A percentile compares a stretch with the other conserved stretches of the same genome.
Conservation (phyloP, 345 rosid species). For the Orychophragmus violaceus region DNA sequence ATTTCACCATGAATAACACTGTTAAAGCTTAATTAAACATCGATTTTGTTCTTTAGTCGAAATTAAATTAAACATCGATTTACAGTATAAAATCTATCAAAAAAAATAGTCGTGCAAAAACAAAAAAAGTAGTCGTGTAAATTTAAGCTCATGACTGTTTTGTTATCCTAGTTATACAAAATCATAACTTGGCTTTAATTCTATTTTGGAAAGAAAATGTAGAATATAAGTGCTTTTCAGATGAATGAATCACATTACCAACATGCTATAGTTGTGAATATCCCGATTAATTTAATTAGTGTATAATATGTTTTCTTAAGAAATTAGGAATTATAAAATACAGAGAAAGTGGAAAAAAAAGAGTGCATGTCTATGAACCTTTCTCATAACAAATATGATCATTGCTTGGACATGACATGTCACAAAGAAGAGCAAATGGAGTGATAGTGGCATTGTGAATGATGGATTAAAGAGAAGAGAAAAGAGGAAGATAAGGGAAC, state of each 20-base stretch:
- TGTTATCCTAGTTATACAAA: not conserved
- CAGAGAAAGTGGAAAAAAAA: slow-evolving; percentile 20
- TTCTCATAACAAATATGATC: slow-evolving; percentile 20
- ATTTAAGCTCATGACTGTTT: not conserved
- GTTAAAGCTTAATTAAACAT: too few relatives aligned
- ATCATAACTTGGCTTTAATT: not conserved
- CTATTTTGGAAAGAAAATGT: not conserved
- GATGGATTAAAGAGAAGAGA: slow-evolving; percentile 21
- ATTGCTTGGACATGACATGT: slow-evolving; percentile 27
- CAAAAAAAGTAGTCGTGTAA: not conserved
- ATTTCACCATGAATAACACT: too few relatives aligned
- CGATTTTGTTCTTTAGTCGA: too few relatives aligned
- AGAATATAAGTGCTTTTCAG: not conserved
- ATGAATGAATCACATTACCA: not conserved
- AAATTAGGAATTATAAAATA: not conserved
- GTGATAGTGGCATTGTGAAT: slow-evolving; percentile 31
- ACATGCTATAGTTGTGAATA: not conserved
- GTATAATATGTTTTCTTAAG: not conserved
- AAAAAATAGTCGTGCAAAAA: not conserved
- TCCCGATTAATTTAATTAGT: not conserved
- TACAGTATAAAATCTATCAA: not conserved
- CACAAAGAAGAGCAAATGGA: slow-evolving; percentile 26
- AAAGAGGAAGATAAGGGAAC: slow-evolving; percentile 20
- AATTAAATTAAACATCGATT: not conserved
- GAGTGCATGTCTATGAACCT: slow-evolving; percentile 22